A percentile compares a stretch with the other conserved stretches of the same genome.
These are phyloP conservation scores for Elaeis guineensis DNA, from an alignment of 176 grass and related monocot genomes.

Conservation along the genomic window DNA sequence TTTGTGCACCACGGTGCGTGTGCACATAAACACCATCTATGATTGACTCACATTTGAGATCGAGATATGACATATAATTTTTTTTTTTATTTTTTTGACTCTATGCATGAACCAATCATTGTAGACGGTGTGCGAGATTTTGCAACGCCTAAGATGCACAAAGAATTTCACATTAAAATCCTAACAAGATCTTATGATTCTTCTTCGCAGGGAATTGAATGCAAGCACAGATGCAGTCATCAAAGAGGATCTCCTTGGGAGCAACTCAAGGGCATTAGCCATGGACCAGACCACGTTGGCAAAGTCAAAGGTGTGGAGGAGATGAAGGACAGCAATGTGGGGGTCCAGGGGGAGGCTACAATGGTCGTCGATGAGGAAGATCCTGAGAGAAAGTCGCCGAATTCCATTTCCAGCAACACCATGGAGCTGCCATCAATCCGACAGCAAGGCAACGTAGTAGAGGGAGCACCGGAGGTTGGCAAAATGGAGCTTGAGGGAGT, in stretches of 20 bases:
- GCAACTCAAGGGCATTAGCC: conserved; percentile 44
- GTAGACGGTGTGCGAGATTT: too few species aligned
- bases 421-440: conserved; percentile 23
- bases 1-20: too few species aligned
- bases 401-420: too few species aligned
- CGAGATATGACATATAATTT: too few species aligned
- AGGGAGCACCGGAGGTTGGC: neutral
- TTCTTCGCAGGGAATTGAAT: conserved; percentile 35
- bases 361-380: neutral
- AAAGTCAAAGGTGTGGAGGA: conserved; percentile 65
- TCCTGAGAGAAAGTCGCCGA: too few species aligned
- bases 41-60: too few species aligned
- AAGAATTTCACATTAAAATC: too few species aligned
- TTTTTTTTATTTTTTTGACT: too few species aligned
- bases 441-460: conserved; percentile 44
- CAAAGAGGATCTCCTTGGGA: conserved; percentile 55
- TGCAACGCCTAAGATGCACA: too few species aligned
- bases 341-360: conserved; percentile 26
- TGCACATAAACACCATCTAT: too few species aligned
- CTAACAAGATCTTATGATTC: conserved; percentile 42
- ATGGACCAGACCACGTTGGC: conserved; percentile 28
- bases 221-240: conserved; percentile 47
- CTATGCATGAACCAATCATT: too few species aligned
- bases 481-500: too few species aligned
- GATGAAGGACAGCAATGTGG: conserved; percentile 38